Percentiles rank a stretch among this genome's conserved stretches.
Conservation (phyloP, 140 eudicot genomes). For the Oenanthe javanica region DNA sequence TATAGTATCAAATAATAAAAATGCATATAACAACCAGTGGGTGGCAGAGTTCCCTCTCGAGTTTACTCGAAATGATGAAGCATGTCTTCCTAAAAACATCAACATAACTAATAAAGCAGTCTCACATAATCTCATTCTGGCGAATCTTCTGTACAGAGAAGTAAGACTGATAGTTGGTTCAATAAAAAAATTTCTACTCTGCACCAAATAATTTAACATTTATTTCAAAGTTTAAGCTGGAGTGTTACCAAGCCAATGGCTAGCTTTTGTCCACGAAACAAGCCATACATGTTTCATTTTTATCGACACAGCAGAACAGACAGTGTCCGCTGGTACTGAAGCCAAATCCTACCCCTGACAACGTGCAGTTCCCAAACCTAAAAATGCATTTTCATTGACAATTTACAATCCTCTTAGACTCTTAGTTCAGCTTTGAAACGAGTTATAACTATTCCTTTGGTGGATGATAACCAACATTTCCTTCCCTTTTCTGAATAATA, state of each 20-base stretch:
- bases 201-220: background rate
- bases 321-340: no score
- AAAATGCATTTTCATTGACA: background rate
- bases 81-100: no score
- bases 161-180: no score
- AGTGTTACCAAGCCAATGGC: no score
- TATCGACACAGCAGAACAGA: no score
- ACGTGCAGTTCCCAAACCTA: background rate
- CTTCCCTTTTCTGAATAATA: background rate
- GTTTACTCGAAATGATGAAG: no score
- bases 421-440: background rate
- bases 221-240: background rate
- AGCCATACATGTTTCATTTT: background rate
- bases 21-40: no score
- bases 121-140: conserved; percentile 4
- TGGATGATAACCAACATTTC: background rate
- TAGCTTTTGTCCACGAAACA: background rate
- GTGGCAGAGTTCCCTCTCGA: no score
- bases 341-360: background rate
- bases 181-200: no score
- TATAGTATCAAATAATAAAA: no score
- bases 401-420: background rate
- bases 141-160: background rate
- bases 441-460: no score
- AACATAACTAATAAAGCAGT: no score